Conservation (phyloP, 164 flowering plant genomes). For the Santalum album region DNA sequence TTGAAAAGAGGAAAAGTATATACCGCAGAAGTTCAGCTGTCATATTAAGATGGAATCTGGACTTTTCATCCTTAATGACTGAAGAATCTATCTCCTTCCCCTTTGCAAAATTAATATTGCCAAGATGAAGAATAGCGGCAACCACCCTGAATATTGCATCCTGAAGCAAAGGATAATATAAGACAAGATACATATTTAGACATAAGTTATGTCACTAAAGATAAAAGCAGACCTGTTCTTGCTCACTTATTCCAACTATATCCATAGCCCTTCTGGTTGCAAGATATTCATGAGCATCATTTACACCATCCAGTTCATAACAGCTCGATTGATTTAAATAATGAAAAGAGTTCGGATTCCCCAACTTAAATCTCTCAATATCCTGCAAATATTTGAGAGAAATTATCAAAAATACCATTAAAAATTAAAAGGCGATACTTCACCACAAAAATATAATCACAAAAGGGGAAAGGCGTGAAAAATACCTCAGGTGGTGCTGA, state of each 20-base stretch:
- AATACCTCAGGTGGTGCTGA: slow-evolving; percentile 80
- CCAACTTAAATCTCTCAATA: slow-evolving; percentile 62
- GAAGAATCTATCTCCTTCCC: slow-evolving; percentile 93
- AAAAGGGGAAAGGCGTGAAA: no score
- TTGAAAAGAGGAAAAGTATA: slow-evolving; percentile 2
- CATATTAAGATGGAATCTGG: slow-evolving; percentile 75
- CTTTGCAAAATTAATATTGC: slow-evolving; percentile 86
- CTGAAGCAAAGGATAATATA: slow-evolving; percentile 35
- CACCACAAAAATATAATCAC: no score
- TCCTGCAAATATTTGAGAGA: slow-evolving; percentile 38
- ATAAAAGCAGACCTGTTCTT: slow-evolving; percentile 70
- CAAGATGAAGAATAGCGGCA: slow-evolving; percentile 96
- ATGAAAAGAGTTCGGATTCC: slow-evolving; percentile 62
- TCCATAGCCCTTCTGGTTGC: slow-evolving; percentile 98
- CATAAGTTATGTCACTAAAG: neutral
- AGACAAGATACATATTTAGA: neutral
- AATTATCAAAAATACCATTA: no score
- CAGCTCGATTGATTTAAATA: slow-evolving; percentile 89
- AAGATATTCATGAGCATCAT: slow-evolving; percentile 84
- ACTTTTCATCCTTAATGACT: slow-evolving; percentile 85
- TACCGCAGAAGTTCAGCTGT: slow-evolving; percentile 89
- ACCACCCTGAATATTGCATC: slow-evolving; percentile 95
- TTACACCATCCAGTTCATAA: slow-evolving; percentile 71
- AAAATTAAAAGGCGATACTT: no score
- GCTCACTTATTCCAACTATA: slow-evolving; percentile 88